Conservation (phyloP, 345 rosid species). For the Pistacia atlantica region DNA sequence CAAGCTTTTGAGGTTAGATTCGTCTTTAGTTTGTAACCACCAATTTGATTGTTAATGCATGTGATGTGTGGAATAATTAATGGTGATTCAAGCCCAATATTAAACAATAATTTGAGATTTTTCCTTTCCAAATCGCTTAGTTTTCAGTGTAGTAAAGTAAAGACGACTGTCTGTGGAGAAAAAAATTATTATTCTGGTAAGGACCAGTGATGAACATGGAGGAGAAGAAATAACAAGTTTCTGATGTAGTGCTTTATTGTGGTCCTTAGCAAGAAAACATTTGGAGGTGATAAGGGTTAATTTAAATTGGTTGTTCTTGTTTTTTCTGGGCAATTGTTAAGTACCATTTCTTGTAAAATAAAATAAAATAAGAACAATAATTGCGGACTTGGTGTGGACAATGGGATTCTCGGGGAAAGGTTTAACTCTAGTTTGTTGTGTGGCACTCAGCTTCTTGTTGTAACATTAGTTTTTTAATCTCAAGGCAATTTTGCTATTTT, state of each 20-base stretch:
- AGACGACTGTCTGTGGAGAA: neutral
- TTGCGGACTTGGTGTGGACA: neutral
- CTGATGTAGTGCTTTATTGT: neutral
- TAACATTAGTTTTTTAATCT: neutral
- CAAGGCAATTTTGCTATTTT: neutral
- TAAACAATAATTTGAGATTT: neutral
- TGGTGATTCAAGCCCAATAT: neutral
- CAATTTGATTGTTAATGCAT: neutral
- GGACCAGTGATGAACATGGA: neutral
- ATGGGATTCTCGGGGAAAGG: neutral
- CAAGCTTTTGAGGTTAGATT: neutral
- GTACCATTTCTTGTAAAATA: neutral
- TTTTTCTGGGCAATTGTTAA: too few species aligned
- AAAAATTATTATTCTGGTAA: neutral
- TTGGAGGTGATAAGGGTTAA: neutral
- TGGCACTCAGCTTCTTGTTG: neutral
- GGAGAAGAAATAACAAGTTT: neutral
- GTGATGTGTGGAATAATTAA: constrained; percentile 5
- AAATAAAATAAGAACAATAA: neutral
- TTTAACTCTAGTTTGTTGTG: neutral
- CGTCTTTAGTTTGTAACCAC: too few species aligned
- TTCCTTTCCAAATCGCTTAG: neutral
- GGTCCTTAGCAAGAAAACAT: neutral
- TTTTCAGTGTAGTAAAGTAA: neutral
- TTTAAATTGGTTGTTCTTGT: neutral